Evolutionary conservation across 73 alveolate genomes (phyloP), one percentile per base, ranked within the genome.

Genomic region (Blepharisma stoltei): DNA sequence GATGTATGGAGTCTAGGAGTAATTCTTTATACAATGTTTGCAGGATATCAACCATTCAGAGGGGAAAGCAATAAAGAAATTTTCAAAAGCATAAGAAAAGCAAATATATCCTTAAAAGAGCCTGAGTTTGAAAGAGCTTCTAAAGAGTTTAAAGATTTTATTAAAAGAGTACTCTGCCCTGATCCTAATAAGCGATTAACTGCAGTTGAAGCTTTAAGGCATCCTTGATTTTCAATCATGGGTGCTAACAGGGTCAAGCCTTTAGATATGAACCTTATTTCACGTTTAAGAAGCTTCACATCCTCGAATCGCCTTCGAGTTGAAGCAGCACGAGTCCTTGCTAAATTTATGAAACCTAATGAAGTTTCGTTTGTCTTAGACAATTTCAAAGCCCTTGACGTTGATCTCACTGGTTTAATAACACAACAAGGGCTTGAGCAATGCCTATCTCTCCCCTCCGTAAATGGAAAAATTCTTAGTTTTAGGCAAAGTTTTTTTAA

Each of bases 1-100:
- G 90, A 83, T 83, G 90, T 83, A 0, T 83, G 90, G 90, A 76
- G 86, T 41, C 73, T 83, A 7, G 90, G 90, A 6, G 86, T 83
- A 8, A 83, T 83, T 49, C 55, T 83, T 9, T 83, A 78, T 48
- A 83, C 77, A 37, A 38, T 83, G 75, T 54, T 83, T 23, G 76
- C 83, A 77, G 90, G 90, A 25, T 69, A 78, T 52, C 90, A 87
- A 77, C 90, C 90, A 6, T 83, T 83, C 49, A 54, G 82, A 9
- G 86, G 87, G 37, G 65, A 81, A 69, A 43, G 70, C 6, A 83
- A 83, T 50, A 54, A 67, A 9, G 90, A 83, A 45, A 83, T 78
- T 37, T 81, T 83, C 20, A 78, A 83, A 53, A 83, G 67, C 37
- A 84, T 83, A 5, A 79, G 78, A 41, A 69, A 52, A 78, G 83